These are phyloP conservation scores for Coemansia sp. DNA, from an alignment of 192 early-diverging fungal species.

Conservation along the genomic window DNA sequence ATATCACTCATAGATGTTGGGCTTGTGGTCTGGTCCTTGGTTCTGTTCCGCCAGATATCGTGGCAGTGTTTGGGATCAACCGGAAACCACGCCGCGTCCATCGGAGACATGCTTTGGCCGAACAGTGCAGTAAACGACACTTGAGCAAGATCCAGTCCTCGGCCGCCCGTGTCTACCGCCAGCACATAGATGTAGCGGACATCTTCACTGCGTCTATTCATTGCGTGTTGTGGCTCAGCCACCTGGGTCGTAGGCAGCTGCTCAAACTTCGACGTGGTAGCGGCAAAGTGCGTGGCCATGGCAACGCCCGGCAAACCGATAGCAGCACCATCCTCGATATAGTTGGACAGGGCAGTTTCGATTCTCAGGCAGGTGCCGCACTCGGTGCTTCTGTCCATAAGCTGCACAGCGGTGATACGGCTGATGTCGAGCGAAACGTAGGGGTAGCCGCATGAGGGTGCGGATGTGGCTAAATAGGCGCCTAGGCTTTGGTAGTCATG, in stretches of 20 bases:
- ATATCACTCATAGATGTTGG: slow-evolving; percentile 32
- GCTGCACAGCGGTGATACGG: slow-evolving; percentile 55
- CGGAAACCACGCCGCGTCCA: slow-evolving; percentile 49
- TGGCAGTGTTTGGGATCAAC: slow-evolving; percentile 44
- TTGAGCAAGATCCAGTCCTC: slow-evolving; percentile 53
- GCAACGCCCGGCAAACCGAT: slow-evolving; percentile 29
- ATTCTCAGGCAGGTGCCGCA: slow-evolving; percentile 57
- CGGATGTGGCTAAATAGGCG: slow-evolving; percentile 37
- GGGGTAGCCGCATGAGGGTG: slow-evolving; percentile 55
- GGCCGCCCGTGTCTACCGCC: slow-evolving; percentile 56
- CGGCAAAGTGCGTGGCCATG: slow-evolving; percentile 42
- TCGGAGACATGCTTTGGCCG: slow-evolving; percentile 48
- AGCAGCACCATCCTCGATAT: slow-evolving; percentile 28
- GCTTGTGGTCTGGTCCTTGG: slow-evolving; percentile 16
- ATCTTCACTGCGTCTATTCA: slow-evolving; percentile 15
- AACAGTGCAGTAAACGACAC: slow-evolving; percentile 53
- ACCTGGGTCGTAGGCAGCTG: slow-evolving; percentile 29
- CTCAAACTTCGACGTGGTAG: slow-evolving; percentile 25
- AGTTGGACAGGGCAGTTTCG: slow-evolving; percentile 22
- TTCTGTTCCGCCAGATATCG: slow-evolving; percentile 46
- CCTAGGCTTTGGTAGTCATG: slow-evolving; percentile 54
- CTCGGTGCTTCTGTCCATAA: slow-evolving; percentile 29
- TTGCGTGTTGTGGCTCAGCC: background rate
- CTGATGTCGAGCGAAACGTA: slow-evolving; percentile 53
- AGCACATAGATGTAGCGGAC: slow-evolving; percentile 49